A percentile compares a stretch with the other conserved stretches of the same genome.
phyloP scores from a whole-genome alignment of 2,329 filamentous ascomycete species.

The Fusarium transvaalense region DNA sequence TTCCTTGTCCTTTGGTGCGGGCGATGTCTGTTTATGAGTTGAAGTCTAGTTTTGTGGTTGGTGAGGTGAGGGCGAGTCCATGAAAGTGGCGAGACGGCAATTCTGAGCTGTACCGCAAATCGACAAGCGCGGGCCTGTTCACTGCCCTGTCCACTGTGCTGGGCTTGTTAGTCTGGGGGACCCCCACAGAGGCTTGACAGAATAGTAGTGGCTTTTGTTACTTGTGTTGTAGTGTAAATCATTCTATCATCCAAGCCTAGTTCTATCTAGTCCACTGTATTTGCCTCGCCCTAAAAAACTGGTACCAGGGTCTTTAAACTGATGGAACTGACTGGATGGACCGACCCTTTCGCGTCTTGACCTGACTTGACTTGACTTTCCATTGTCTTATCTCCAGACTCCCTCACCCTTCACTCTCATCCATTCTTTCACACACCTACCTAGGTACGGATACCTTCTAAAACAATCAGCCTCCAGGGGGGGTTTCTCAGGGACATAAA shows the following conservation, averaged over 20 bases:
- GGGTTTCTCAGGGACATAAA: not conserved
- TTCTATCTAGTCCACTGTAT: conserved; percentile 11
- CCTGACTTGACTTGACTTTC: too few relatives aligned
- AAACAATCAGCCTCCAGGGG: conserved; percentile 1
- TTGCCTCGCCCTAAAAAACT: conserved; percentile 26
- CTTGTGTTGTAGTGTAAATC: accelerated
- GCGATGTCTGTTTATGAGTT: conserved; percentile 6
- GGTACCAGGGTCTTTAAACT: conserved; percentile 2
- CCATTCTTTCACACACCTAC: not conserved
- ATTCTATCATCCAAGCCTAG: not conserved
- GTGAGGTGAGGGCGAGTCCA: conserved; percentile 6
- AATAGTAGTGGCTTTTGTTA: not conserved
- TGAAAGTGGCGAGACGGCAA: conserved; percentile 14
- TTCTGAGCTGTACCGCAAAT: conserved; percentile 19
- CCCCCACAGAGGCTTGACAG: conserved; percentile 23
- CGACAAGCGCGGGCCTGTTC: conserved; percentile 39
- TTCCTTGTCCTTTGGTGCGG: conserved; percentile 2
- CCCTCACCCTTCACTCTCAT: not conserved
- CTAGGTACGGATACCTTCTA: not conserved
- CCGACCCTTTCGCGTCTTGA: conserved; percentile 2
- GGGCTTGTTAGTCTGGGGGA: conserved; percentile 32
- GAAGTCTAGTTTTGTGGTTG: conserved; percentile 1
- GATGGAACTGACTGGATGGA: conserved; percentile 1
- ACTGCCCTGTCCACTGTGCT: conserved; percentile 32
- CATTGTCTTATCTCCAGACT: conserved; percentile 9